Conservation (phyloP, 2,329 filamentous ascomycete genomes). For the Neocatenulostroma microsporum region DNA sequence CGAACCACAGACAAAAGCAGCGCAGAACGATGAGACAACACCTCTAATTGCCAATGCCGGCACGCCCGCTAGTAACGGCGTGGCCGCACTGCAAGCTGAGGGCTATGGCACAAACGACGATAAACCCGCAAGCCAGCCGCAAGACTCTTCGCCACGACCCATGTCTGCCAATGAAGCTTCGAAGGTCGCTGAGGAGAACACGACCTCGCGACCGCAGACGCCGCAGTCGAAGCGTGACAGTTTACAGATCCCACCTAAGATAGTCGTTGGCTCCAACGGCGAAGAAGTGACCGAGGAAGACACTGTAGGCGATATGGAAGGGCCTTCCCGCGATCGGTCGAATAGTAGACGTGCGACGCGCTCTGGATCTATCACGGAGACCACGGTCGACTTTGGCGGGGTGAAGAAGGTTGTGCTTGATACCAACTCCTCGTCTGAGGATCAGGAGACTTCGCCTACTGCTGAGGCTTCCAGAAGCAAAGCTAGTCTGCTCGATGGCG, state of each 20-base stretch:
- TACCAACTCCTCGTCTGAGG: constrained; percentile 31
- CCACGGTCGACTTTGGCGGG: constrained; percentile 64
- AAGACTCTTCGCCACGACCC: too few species aligned
- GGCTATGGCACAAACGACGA: constrained; percentile 38
- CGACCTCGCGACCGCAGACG: constrained; percentile 6
- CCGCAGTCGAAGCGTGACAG: constrained; percentile 1
- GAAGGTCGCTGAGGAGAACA: constrained; percentile 18
- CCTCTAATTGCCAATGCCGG: constrained; percentile 46
- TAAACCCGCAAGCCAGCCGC: too few species aligned
- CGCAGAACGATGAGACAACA: background rate
- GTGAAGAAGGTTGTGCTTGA: constrained; percentile 70
- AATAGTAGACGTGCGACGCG: constrained; percentile 39
- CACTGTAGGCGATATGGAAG: constrained; percentile 18
- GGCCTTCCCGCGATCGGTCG: constrained; percentile 35
- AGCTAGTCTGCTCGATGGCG: background rate
- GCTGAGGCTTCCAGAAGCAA: background rate
- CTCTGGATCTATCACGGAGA: constrained; percentile 72
- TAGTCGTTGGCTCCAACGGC: background rate
- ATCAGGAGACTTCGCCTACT: background rate
- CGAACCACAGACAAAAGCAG: background rate
- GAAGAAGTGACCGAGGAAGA: constrained; percentile 8
- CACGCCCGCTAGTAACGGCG: constrained; percentile 52
- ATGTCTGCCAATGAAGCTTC: constrained; percentile 18
- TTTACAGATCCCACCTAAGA: background rate
- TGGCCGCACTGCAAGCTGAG: constrained; percentile 49